Base-by-base conservation (phyloP, 1,284 basidiomycete genomes). In the Cryptococcus sp. region DNA sequence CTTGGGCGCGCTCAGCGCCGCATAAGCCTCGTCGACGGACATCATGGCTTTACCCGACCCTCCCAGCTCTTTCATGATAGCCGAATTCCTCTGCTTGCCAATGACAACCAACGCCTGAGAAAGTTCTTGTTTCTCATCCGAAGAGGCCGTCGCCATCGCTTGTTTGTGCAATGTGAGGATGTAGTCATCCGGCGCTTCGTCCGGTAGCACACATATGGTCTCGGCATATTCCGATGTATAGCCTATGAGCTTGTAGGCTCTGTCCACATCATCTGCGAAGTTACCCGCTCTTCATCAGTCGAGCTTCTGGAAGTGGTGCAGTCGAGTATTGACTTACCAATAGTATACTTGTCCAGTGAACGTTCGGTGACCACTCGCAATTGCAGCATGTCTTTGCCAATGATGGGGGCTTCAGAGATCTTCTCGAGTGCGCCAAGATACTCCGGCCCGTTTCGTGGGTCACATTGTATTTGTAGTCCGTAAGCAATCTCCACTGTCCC, bases 11-110 rank as follows among this genome's bases (percentile, higher is more conserved):
- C 65, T 67, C 51, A 77, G 65, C 45, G 73, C 74, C 13, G 61
- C 56, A 65, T 75, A 77, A 17, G 75, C 75, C 42, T 76, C 71
- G 1, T 73, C 66, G 1, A 76, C 64, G 17, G 68, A 68, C 45
- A 77, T 62, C 44, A 68, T 56, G 0, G 68, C 64, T 38, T 68
- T 57, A 0, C 72, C 72, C 5, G 47, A 57, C 19, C 60, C 62
- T 0, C 67, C 74, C 27, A 76, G 53, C 39, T 51, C 40, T 16
- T 63, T 56, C 68, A 77, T 69, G 40, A 60, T 20, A 3, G 54
- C 54, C 41, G 62, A 64, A 3, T 53, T 52, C 1, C 73, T 54
- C 11, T 67, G 62, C 50, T 59, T 66, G 1, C 72, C 73, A 23
- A 77, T 67, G 11, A 73, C n/a, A 16, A 54, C 22, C 5, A 77